Conservation (phyloP, 352 stramenopile genomes). For the Elongisporangium senticosum region DNA sequence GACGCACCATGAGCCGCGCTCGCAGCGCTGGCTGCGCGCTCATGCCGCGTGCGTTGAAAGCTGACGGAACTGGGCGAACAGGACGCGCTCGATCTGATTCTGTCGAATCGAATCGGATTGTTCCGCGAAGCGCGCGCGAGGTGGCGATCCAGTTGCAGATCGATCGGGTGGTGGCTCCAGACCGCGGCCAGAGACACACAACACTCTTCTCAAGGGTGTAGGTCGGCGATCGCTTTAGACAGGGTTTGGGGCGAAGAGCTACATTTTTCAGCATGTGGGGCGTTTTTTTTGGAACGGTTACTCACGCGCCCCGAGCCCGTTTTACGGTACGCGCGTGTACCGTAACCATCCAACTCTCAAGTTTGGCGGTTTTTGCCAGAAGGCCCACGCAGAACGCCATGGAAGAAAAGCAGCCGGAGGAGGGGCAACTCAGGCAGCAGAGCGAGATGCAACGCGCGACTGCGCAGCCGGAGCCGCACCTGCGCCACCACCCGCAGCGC, state of each 20-base stretch:
- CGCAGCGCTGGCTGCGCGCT: not conserved
- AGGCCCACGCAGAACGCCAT: not conserved
- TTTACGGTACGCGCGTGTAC: not conserved
- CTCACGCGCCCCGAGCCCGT: not conserved
- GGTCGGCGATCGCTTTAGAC: not conserved
- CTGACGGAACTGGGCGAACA: not conserved
- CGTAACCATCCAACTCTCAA: not conserved
- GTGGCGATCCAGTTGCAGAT: not conserved
- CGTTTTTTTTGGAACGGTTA: not conserved
- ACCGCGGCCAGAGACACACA: not conserved
- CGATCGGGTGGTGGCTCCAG: not conserved
- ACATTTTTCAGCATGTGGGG: not conserved
- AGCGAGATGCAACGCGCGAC: constrained; percentile 4
- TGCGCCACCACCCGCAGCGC: constrained; percentile 19
- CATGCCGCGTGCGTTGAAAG: not conserved
- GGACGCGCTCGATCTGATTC: not conserved
- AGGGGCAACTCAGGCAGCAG: not conserved
- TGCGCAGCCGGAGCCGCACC: constrained; percentile 6
- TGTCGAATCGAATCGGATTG: not conserved
- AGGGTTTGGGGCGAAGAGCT: not conserved
- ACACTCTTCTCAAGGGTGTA: not conserved
- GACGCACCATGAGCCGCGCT: not conserved
- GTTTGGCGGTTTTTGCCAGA: not conserved
- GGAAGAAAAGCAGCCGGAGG: not conserved
- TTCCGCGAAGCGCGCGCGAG: not conserved